Percentiles rank a stretch among this genome's conserved stretches.
These are phyloP conservation scores for Taphrina pruni DNA, from an alignment of 1,139 yeast species.

Conservation along the genomic window DNA sequence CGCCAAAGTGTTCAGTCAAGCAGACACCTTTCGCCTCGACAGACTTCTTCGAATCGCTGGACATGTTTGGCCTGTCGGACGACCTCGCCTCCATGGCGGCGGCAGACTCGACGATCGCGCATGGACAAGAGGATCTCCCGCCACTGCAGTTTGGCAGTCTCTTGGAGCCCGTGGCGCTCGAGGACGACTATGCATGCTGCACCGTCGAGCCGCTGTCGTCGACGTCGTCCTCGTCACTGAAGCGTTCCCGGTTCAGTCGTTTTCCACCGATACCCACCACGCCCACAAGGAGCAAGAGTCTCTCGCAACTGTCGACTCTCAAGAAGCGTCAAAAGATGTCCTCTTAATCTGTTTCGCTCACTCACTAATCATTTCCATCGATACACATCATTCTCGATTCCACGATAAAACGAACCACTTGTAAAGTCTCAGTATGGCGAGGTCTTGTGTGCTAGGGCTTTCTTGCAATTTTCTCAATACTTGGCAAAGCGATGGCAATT, in stretches of 20 bases:
- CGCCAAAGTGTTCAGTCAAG: slow-evolving; percentile 29
- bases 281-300: slow-evolving; percentile 5
- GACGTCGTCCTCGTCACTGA: neutral
- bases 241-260: slow-evolving; percentile 11
- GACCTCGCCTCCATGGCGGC: neutral
- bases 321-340: neutral
- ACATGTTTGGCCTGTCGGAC: slow-evolving; percentile 18
- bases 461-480: neutral
- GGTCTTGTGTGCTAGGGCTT: neutral
- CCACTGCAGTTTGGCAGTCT: slow-evolving; percentile 17
- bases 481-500: neutral
- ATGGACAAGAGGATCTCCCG: neutral
- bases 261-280: slow-evolving; percentile 4
- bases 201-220: neutral
- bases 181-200: neutral
- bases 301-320: neutral
- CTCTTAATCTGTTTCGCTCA: no score
- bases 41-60: slow-evolving; percentile 23
- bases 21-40: slow-evolving; percentile 32
- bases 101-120: neutral
- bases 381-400: neutral
- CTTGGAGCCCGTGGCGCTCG: neutral
- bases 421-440: neutral
- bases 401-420: neutral
- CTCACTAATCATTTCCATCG: neutral